phyloP scores from a whole-genome alignment of 140 eudicot genomes.

The Bidens hawaiensis region DNA sequence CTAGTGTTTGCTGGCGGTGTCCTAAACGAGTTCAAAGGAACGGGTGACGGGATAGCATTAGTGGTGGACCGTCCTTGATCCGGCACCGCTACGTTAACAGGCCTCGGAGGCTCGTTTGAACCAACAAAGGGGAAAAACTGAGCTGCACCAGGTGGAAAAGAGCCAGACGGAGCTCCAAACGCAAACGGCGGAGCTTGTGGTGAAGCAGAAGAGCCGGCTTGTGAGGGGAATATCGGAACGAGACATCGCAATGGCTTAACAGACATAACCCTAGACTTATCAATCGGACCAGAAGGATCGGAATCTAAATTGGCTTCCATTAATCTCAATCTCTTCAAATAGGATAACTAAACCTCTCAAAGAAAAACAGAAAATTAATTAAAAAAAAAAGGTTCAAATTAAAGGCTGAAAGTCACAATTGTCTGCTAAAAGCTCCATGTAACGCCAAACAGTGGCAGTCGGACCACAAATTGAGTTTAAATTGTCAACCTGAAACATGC shows the following conservation, averaged over 20 bases:
- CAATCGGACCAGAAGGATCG: constrained; percentile 51
- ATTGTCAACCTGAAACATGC: constrained; percentile 33
- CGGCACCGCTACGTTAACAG: constrained; percentile 3
- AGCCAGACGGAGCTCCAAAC: constrained; percentile 63
- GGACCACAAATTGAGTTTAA: constrained; percentile 14
- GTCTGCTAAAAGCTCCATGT: constrained; percentile 2
- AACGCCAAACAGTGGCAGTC: constrained; percentile 15
- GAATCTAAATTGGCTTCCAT: constrained; percentile 68
- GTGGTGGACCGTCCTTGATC: constrained; percentile 10
- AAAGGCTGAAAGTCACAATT: constrained; percentile 4
- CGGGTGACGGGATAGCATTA: constrained; percentile 58
- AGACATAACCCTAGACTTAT: constrained; percentile 60
- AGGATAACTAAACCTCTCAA: neutral
- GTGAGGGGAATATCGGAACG: constrained; percentile 64
- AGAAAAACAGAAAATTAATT: neutral
- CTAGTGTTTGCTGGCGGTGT: constrained; percentile 48
- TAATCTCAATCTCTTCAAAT: constrained; percentile 17
- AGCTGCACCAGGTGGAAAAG: constrained; percentile 76
- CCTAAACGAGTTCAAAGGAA: constrained; percentile 66
- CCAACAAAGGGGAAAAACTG: constrained; percentile 62
- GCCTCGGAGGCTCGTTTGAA: constrained; percentile 36
- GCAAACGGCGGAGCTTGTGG: constrained; percentile 60
- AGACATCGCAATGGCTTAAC: constrained; percentile 74
- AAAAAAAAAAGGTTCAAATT: constrained; percentile 6
- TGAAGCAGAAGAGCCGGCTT: constrained; percentile 32